A percentile compares a stretch with the other conserved stretches of the same genome.
phyloP scores from a whole-genome alignment of 768 basidiomycete species.

The Tulasnella sp. region DNA sequence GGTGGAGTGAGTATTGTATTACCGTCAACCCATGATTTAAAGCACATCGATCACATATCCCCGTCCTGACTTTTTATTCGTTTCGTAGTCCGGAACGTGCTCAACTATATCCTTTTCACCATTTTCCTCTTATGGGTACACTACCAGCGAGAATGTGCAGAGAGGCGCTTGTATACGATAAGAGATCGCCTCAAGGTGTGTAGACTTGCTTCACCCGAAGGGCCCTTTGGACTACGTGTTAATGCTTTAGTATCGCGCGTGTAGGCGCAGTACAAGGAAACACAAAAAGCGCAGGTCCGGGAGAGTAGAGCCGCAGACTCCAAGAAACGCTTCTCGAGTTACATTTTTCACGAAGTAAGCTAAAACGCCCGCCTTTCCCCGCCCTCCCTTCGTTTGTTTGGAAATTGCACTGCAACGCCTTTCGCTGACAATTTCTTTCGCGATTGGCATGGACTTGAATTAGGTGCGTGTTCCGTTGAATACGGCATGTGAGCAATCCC shows the following conservation, averaged over 20 bases:
- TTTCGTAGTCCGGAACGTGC: not conserved
- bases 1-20: constrained; percentile 34
- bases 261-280: constrained; percentile 41
- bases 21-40: no score
- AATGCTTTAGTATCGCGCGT: not conserved
- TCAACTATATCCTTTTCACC: constrained; percentile 44
- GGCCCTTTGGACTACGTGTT: not conserved
- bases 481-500: constrained; percentile 30
- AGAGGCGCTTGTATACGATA: constrained; percentile 56
- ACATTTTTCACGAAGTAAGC: constrained; percentile 37
- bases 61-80: not conserved
- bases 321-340: constrained; percentile 37
- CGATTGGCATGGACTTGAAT: not conserved
- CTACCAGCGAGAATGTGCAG: constrained; percentile 54
- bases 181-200: constrained; percentile 64
- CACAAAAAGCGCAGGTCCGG: constrained; percentile 58
- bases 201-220: no score
- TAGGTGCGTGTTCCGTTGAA: constrained; percentile 43
- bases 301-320: constrained; percentile 45
- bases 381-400: no score
- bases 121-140: constrained; percentile 32
- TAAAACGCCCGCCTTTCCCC: not conserved
- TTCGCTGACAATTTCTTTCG: not conserved
- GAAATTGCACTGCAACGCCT: no score
- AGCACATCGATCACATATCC: constrained; percentile 58